Evolutionary conservation across 768 basidiomycete species (phyloP), one percentile per base, ranked within the genome.

Genomic region (Macrocybe gigantea): DNA sequence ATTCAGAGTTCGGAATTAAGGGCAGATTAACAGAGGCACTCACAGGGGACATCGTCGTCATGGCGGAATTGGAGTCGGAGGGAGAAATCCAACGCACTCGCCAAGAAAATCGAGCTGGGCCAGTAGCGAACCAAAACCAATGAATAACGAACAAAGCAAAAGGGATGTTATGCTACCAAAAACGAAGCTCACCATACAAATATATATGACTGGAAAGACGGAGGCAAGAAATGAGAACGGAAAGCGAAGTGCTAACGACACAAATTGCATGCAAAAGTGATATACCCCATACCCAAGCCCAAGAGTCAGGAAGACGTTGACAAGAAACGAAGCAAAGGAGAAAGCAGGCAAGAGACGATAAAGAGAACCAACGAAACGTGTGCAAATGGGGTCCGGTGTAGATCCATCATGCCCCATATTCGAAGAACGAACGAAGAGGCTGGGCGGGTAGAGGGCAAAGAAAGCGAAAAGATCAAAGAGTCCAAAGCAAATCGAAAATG

Each of bases 331-430:
- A 32, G 9, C 9, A 37, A 38, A 31, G 14, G 32, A 44, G 33
- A 22, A 49, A 41, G 29, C 48, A 39, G 13, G 38, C 48, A 29
- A 45, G 42, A 45, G 30, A 36, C 41, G 29, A 45, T 13, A 43
- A 39, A 44, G 14, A 22, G 22, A 22, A 22, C 4, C 22, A 38
- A 38, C 3, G 14, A 38, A 2, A 4, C 4, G 14, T 2, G 36
- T 38, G 14, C 36, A 38, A 38, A 14, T 38, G 11, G 36, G 14
- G 36, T 11, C 36, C 36, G 14, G 2, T 38, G 14, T 38, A 38
- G 14, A 22, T 22, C 22, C 22, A 22, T 22, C 22, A 22, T 22
- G 22, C 22, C 22, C 22, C 22, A 22, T 22, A 41, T 8, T n/a
- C 13, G 7, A 36, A 11, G 22, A 22, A 30, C 13, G 13, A 32